Evolutionary conservation across 768 basidiomycete genomes (phyloP).

Genomic region (Amanita polypyramis): DNA sequence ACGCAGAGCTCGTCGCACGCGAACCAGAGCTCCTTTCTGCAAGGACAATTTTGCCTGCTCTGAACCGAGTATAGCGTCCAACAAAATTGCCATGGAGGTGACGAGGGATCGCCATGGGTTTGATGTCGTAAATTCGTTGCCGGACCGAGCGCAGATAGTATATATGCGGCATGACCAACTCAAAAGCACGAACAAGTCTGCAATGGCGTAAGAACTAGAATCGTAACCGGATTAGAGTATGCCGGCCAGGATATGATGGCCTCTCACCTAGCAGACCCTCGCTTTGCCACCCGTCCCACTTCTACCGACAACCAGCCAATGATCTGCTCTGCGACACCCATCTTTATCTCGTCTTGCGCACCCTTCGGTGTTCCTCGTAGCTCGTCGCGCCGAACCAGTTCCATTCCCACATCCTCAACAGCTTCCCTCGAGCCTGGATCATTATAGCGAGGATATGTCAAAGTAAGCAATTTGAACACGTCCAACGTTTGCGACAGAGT

Average conservation of each 20-base stretch:
- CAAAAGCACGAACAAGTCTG: conserved; percentile 58
- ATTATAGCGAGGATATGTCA: conserved; percentile 71
- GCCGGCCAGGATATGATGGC: not conserved
- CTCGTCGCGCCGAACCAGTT: conserved; percentile 56
- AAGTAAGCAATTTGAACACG: conserved; percentile 60
- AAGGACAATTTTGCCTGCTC: conserved; percentile 46
- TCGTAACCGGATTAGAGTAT: not conserved
- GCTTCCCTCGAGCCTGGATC: conserved; percentile 64
- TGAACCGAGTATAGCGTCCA: conserved; percentile 51
- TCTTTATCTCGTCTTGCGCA: conserved; percentile 29
- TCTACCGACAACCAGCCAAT: conserved; percentile 71
- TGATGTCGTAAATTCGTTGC: conserved; percentile 34
- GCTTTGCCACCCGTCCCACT: conserved; percentile 44
- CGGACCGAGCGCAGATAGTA: conserved; percentile 32
- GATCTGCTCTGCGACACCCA: conserved; percentile 60
- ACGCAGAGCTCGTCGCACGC: conserved; percentile 56
- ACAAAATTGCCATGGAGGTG: conserved; percentile 43
- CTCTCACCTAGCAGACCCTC: conserved; percentile 44
- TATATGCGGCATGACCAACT: conserved; percentile 65
- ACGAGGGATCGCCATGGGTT: conserved; percentile 43
- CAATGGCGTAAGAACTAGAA: conserved; percentile 41
- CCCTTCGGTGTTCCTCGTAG: conserved; percentile 30
- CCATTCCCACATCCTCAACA: conserved; percentile 56
- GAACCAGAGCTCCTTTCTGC: conserved; percentile 48
- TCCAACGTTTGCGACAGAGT: conserved; percentile 52